Evolutionary conservation across 257 asterid genomes (phyloP).

Genomic region (Cordia subcordata): DNA sequence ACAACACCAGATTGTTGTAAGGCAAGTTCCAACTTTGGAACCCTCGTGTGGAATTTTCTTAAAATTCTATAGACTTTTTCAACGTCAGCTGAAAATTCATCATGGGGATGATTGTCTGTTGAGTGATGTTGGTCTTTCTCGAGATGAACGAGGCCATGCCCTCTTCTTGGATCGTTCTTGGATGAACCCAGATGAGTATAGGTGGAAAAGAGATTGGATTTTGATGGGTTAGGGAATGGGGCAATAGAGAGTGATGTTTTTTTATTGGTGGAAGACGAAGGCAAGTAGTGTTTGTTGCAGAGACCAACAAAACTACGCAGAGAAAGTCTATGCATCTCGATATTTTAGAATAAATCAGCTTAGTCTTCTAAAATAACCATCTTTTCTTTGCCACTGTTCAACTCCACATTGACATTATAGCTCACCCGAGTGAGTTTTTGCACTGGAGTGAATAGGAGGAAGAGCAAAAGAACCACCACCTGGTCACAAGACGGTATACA

Average conservation of each 20-base stretch:
- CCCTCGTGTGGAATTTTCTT: slow-evolving; percentile 67
- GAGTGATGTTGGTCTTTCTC: slow-evolving; percentile 23
- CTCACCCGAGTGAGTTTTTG: too few relatives aligned
- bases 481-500: too few relatives aligned
- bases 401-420: too few relatives aligned
- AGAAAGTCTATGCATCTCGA: slow-evolving; percentile 27
- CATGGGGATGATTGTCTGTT: slow-evolving; percentile 30
- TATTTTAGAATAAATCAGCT: not conserved
- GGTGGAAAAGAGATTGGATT: slow-evolving; percentile 27
- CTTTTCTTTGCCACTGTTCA: too few relatives aligned
- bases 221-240: slow-evolving; percentile 25
- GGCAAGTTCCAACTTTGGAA: slow-evolving; percentile 86
- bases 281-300: slow-evolving; percentile 21
- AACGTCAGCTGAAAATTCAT: slow-evolving; percentile 74
- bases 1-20: slow-evolving; percentile 66
- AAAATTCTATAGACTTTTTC: slow-evolving; percentile 67
- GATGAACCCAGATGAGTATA: slow-evolving; percentile 31
- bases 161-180: slow-evolving; percentile 27
- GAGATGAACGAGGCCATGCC: slow-evolving; percentile 44
- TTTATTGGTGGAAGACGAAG: slow-evolving; percentile 8
- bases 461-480: too few relatives aligned
- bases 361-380: too few relatives aligned
- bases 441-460: too few relatives aligned
- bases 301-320: slow-evolving; percentile 20
- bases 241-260: slow-evolving; percentile 5